A percentile compares a stretch with the other conserved stretches of the same genome.
Evolutionary conservation across 805 yeast genomes (phyloP).

Genomic region (Ogataea trehalophila): DNA sequence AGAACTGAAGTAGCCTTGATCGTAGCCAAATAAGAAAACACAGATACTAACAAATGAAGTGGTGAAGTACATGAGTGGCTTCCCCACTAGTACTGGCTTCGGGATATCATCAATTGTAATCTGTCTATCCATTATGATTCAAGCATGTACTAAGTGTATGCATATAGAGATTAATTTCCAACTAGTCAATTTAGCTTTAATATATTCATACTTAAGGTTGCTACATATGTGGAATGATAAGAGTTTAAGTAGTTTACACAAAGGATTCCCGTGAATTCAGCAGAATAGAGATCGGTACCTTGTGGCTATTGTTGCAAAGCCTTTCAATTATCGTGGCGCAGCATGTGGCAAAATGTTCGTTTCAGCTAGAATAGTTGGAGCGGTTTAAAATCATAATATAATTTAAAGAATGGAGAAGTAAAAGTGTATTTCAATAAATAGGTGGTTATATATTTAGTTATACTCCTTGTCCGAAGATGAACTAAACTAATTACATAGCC

Average conservation of each 20-base stretch:
- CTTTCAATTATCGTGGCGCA: too few relatives aligned
- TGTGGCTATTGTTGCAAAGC: too few relatives aligned
- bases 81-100: constrained; percentile 27
- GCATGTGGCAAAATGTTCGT: too few relatives aligned
- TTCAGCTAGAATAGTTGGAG: too few relatives aligned
- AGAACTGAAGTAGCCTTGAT: constrained; percentile 89
- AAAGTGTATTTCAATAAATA: too few relatives aligned
- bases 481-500: neutral
- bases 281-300: too few relatives aligned
- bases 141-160: too few relatives aligned
- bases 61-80: constrained; percentile 33
- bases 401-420: too few relatives aligned
- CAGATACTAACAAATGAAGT: constrained; percentile 60
- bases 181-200: neutral
- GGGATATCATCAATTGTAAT: constrained; percentile 25
- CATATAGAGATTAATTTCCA: neutral
- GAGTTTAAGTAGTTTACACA: too few relatives aligned
- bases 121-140: constrained; percentile 10
- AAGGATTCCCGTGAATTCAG: too few relatives aligned
- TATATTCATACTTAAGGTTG: neutral
- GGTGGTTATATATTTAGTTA: neutral
- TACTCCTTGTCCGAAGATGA: neutral
- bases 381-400: too few relatives aligned
- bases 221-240: too few relatives aligned
- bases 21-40: constrained; percentile 72